A percentile compares a stretch with the other conserved stretches of the same genome.
Evolutionary conservation across 805 yeast species (phyloP).

Genomic region (Metschnikowia similis): DNA sequence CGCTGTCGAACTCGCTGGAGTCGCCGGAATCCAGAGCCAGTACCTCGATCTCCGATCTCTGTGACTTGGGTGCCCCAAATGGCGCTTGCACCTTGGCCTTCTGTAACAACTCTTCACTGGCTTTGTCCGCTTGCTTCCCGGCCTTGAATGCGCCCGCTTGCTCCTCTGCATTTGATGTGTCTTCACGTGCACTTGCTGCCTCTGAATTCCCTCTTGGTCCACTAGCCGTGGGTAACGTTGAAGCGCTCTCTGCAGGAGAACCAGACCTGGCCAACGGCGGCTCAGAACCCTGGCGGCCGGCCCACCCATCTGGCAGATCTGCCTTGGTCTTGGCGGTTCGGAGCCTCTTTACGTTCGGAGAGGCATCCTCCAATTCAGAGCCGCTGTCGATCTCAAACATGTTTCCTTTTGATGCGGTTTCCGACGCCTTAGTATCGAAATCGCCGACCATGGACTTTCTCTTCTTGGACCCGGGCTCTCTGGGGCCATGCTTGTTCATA

Average conservation of each 20-base stretch:
- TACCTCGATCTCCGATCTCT: background rate
- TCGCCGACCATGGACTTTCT: constrained; percentile 13
- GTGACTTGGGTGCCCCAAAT: no score
- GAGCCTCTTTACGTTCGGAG: constrained; percentile 11
- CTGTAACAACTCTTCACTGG: background rate
- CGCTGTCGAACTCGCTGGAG: constrained; percentile 14
- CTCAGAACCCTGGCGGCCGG: background rate
- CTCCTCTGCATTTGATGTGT: background rate
- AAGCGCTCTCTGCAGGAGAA: no score
- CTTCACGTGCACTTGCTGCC: background rate
- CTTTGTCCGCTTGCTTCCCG: background rate
- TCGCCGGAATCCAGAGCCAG: background rate
- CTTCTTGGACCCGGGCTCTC: constrained; percentile 5
- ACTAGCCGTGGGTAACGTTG: no score
- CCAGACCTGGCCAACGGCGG: background rate
- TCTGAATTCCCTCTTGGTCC: background rate
- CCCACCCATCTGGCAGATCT: background rate
- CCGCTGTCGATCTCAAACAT: constrained; percentile 16
- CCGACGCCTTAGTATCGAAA: constrained; percentile 7
- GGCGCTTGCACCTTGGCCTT: no score
- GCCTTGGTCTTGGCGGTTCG: background rate
- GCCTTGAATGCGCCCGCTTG: no score
- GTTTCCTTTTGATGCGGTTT: constrained; percentile 15
- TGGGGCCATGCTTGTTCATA: background rate
- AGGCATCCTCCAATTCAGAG: constrained; percentile 14